Base-by-base conservation (phyloP, 139 green algal genomes). In the Dunaliella sp. region DNA sequence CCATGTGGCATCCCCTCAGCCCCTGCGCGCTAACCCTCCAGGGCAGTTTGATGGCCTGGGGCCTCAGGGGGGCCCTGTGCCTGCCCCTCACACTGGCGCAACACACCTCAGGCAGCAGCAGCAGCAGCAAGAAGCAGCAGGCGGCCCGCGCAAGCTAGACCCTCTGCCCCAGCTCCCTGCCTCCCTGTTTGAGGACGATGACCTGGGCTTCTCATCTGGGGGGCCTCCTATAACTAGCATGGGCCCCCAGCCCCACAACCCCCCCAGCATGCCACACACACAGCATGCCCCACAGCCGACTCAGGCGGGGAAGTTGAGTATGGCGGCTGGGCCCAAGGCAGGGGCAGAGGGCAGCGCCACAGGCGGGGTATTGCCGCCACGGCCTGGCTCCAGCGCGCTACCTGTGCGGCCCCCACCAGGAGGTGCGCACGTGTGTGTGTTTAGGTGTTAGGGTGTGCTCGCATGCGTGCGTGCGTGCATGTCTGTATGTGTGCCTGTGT, bases 121-220 rank as follows among this genome's bases (percentile, higher is more conserved):
- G 48, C 48, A 65, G 48, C 48, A 65, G 48, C 48, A 65, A 16
- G n/a, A n/a, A n/a, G n/a, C n/a, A n/a, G n/a, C n/a, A n/a, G n/a
- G n/a, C n/a, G n/a, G n/a, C n/a, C n/a, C n/a, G 31, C 38, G 77
- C 7, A 72, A 79, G 78, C 65, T 83, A 24, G 83, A 87, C 24
- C 86, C 86, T 0, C 37, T 89, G 58, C 87, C 87, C 0, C 79
- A 86, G 1, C 83, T 90, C 1, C 87, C 87, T 0, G 83, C 83
- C 0, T 90, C 83, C 0, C 73, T 90, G 78, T 90, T 87, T 75
- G 87, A 90, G 32, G 83, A 87, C 2, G 86, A 87, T 2, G 82
- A 82, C 0, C 76, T 65, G 7, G 48, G 48, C 7, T 65, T 65
- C 16, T 65, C 48, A 7, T 65, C 48, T 7, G n/a, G n/a, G n/a